Conservation (phyloP, 768 basidiomycete species). For the Lactarius hatsudake region DNA sequence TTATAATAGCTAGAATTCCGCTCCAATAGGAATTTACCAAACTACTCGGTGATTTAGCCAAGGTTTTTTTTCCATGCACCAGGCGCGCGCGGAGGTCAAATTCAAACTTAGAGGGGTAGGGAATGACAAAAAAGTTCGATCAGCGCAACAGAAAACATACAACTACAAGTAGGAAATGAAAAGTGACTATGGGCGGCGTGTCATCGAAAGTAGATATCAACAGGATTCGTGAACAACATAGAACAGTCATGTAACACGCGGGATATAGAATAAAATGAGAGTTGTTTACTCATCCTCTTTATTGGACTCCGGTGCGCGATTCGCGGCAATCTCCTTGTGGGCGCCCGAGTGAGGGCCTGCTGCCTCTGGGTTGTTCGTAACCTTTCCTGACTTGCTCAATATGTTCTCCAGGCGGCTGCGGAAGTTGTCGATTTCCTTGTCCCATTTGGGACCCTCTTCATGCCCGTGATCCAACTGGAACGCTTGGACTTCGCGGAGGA, state of each 20-base stretch:
- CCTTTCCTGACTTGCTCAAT: constrained; percentile 38
- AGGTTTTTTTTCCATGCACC: too few species aligned
- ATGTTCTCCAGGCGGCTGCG: constrained; percentile 47
- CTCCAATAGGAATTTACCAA: too few species aligned
- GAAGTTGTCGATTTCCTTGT: constrained; percentile 35
- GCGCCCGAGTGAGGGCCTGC: not conserved
- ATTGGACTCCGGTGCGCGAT: not conserved
- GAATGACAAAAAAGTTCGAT: not conserved
- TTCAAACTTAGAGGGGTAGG: too few species aligned
- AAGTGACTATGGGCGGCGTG: not conserved
- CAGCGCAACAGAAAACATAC: not conserved
- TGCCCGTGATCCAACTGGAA: constrained; percentile 44
- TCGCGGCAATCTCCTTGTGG: not conserved
- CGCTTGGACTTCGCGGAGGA: constrained; percentile 57
- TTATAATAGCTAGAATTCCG: too few species aligned
- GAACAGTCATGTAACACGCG: not conserved
- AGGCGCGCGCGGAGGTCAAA: too few species aligned
- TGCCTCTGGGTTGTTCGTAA: not conserved
- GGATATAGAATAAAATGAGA: not conserved
- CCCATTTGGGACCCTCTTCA: too few species aligned
- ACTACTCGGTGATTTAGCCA: too few species aligned
- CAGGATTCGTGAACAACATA: not conserved
- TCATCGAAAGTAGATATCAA: not conserved
- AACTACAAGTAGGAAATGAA: not conserved
- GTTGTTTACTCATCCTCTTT: not conserved